Evolutionary conservation across 108 stramenopile species (phyloP).

Genomic region (Pinguiococcus pyrenoidosus): DNA sequence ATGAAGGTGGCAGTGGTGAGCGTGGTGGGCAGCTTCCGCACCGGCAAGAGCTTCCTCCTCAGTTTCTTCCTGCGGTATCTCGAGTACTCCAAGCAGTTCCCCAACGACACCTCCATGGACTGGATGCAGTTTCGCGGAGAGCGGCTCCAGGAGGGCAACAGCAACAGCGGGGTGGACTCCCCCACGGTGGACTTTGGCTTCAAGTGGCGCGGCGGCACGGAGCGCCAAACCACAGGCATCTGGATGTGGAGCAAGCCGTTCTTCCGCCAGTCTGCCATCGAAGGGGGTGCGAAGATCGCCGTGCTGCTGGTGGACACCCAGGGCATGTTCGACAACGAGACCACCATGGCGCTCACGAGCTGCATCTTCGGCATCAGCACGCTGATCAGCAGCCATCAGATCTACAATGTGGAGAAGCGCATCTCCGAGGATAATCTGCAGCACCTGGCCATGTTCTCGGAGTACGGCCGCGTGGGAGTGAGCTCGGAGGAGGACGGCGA

Average conservation of each 20-base stretch:
- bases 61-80: slow-evolving; percentile 85
- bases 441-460: slow-evolving; percentile 89
- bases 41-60: slow-evolving; percentile 87
- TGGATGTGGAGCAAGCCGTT: slow-evolving; percentile 98
- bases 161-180: background rate
- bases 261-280: slow-evolving; percentile 36
- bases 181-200: slow-evolving; percentile 32
- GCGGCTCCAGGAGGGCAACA: slow-evolving; percentile 16
- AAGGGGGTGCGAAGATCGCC: slow-evolving; percentile 49
- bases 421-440: slow-evolving; percentile 98
- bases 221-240: slow-evolving; percentile 93
- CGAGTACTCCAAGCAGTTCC: slow-evolving; percentile 3
- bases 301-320: slow-evolving; percentile 94
- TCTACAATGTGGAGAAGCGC: slow-evolving; percentile 95
- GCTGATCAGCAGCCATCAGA: slow-evolving; percentile 72
- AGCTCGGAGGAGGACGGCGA: slow-evolving; percentile 33
- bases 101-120: slow-evolving; percentile 9
- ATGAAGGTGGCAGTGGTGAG: slow-evolving; percentile 82
- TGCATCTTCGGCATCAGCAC: slow-evolving; percentile 90
- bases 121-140: slow-evolving; percentile 34
- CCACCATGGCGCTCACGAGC: slow-evolving; percentile 85
- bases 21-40: slow-evolving; percentile 95
- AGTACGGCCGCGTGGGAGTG: slow-evolving; percentile 89
- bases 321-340: slow-evolving; percentile 99
- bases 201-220: slow-evolving; percentile 81